Conservation (phyloP, 2,329 filamentous ascomycete genomes). For the Pseudogymnoascus sp. region DNA sequence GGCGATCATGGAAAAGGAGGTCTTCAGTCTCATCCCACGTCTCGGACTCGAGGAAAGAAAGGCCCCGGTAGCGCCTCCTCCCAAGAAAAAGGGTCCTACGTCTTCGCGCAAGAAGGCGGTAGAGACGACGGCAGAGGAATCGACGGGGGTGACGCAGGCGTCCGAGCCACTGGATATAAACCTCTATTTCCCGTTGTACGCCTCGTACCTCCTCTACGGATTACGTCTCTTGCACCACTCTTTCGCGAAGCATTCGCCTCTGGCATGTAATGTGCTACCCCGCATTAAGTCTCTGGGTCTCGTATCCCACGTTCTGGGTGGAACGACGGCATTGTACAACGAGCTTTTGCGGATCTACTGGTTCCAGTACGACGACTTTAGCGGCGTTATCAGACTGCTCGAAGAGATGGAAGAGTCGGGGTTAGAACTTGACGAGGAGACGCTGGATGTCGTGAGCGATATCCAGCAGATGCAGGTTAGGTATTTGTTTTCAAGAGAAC, state of each 20-base stretch:
- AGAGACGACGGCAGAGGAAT: constrained; percentile 8
- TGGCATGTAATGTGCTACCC: constrained; percentile 56
- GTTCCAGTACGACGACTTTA: constrained; percentile 49
- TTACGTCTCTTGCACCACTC: constrained; percentile 49
- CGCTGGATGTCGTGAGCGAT: constrained; percentile 21
- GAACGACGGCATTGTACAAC: constrained; percentile 63
- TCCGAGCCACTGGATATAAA: constrained; percentile 25
- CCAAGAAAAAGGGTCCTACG: constrained; percentile 11
- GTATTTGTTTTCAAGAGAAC: constrained; percentile 14
- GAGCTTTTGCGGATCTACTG: constrained; percentile 56
- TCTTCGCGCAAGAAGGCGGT: neutral
- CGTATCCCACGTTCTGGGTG: constrained; percentile 64
- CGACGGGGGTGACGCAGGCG: constrained; percentile 9
- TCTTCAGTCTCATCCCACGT: constrained; percentile 53
- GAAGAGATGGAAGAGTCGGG: constrained; percentile 27
- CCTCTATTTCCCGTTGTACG: constrained; percentile 58
- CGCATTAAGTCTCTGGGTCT: constrained; percentile 61
- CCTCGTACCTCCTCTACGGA: constrained; percentile 51
- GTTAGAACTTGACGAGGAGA: constrained; percentile 27
- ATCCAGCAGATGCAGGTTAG: constrained; percentile 17
- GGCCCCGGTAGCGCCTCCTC: neutral
- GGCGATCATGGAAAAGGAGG: constrained; percentile 57
- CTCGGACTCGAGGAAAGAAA: constrained; percentile 43
- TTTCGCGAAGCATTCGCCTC: constrained; percentile 51
- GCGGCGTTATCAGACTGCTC: constrained; percentile 20